Base-by-base conservation (phyloP, 306 rosid species). In the Ormosia emarginata region DNA sequence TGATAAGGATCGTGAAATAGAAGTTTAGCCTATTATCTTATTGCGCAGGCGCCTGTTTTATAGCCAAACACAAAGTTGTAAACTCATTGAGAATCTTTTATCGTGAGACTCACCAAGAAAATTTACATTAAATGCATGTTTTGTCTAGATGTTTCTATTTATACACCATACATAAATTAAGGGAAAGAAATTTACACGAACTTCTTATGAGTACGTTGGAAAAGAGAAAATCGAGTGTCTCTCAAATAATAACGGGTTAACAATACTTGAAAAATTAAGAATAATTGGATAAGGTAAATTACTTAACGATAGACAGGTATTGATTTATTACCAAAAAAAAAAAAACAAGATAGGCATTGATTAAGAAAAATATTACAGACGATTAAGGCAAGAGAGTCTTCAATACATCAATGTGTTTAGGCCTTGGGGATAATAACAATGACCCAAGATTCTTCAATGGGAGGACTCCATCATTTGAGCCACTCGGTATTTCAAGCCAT, bases 1-100 rank as follows among this genome's bases (percentile, higher is more conserved):
- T 3, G 98, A 92, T 47, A 93, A 93, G 82, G 89, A 89, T 78
- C 92, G 81, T 46, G 91, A 90, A 83, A 78, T 89, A 68, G 97
- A 93, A 86, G 89, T 91, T 79, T 94, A 90, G 89, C 49, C 63
- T 62, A 24, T 55, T 61, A 64, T 72, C 72, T 41, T 65, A 44
- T 65, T 49, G 67, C 36, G 49, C 65, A 24, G 36, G 17, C 78
- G 46, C 76, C 34, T 65, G 75, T 62, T 82, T 78, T 53, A 70
- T 70, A 84, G 67, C 85, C 74, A 49, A 75, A 44, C 75, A 62
- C 74, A 74, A 85, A 85, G 87, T 82, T 88, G 98, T 92, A 90
- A 88, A 90, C 88, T 85, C 82, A 84, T 87, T 86, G 71, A 78
- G 89, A 75, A 71, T 67, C 86, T 78, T 66, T 61, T 67, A 81